Conservation (phyloP, 2,329 filamentous ascomycete genomes). For the Pezicula neosporulosa region DNA sequence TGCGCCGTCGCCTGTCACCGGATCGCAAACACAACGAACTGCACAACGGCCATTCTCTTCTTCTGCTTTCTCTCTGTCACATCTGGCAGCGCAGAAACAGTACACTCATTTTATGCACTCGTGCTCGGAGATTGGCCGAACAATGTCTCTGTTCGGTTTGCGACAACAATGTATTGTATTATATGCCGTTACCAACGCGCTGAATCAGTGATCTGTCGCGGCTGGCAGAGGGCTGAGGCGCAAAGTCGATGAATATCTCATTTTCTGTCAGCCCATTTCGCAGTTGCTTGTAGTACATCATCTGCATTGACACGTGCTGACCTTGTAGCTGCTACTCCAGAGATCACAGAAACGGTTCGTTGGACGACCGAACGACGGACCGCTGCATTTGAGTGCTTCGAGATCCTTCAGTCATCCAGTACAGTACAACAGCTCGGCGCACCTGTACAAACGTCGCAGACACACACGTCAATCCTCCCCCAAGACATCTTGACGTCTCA, state of each 20-base stretch:
- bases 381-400: constrained; percentile 30
- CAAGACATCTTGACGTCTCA: constrained; percentile 10
- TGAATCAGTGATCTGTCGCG: constrained; percentile 17
- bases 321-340: constrained; percentile 26
- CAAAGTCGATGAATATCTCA: constrained; percentile 15
- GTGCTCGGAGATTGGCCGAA: constrained; percentile 14
- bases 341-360: constrained; percentile 28
- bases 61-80: constrained; percentile 22
- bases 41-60: constrained; percentile 7
- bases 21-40: constrained; percentile 23
- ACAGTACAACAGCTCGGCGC: constrained; percentile 20
- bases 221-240: constrained; percentile 1
- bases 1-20: constrained; percentile 21
- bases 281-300: constrained; percentile 23
- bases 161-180: constrained; percentile 3
- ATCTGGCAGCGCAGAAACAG: constrained; percentile 14
- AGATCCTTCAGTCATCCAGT: constrained; percentile 21
- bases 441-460: constrained; percentile 28
- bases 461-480: constrained; percentile 28
- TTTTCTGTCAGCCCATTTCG: constrained; percentile 19
- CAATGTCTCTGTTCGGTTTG: constrained; percentile 21
- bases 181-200: constrained; percentile 12
- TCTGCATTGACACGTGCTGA: constrained; percentile 32
- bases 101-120: not conserved
- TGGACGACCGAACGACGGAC: constrained; percentile 20